Evolutionary conservation across 2,329 filamentous ascomycete genomes (phyloP).

Genomic region (Chaetomiaceae sp.): DNA sequence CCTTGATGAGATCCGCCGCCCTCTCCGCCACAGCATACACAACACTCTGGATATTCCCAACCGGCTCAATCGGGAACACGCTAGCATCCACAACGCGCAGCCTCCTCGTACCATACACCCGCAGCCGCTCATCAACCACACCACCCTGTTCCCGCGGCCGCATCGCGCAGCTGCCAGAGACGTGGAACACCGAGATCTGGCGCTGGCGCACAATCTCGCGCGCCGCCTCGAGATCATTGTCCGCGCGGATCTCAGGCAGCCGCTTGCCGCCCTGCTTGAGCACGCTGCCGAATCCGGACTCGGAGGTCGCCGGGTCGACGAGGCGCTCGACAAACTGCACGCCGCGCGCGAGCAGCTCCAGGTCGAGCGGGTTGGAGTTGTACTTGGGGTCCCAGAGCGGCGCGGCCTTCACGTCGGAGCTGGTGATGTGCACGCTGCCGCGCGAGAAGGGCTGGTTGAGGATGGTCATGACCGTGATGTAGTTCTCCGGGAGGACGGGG

Average conservation of each 20-base stretch:
- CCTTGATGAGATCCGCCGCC: slow-evolving; percentile 26
- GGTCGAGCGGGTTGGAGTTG: slow-evolving; percentile 51
- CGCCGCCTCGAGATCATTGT: slow-evolving; percentile 33
- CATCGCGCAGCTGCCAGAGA: slow-evolving; percentile 41
- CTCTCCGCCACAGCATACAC: slow-evolving; percentile 25
- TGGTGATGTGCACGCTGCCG: slow-evolving; percentile 53
- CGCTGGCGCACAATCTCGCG: slow-evolving; percentile 33
- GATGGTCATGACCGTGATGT: slow-evolving; percentile 51
- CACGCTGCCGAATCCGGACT: slow-evolving; percentile 39
- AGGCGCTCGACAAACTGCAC: slow-evolving; percentile 39
- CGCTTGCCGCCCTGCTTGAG: slow-evolving; percentile 37
- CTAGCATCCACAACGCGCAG: slow-evolving; percentile 23
- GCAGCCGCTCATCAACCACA: slow-evolving; percentile 19
- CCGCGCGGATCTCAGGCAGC: slow-evolving; percentile 30
- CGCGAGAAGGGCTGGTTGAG: slow-evolving; percentile 58
- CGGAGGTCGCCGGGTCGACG: slow-evolving; percentile 33
- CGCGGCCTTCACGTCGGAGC: slow-evolving; percentile 36
- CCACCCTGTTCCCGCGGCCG: slow-evolving; percentile 20
- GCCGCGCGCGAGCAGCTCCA: slow-evolving; percentile 45
- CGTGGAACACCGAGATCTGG: slow-evolving; percentile 41
- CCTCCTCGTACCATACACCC: slow-evolving; percentile 19
- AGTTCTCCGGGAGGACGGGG: slow-evolving; percentile 39
- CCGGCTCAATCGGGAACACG: slow-evolving; percentile 23
- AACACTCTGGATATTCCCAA: slow-evolving; percentile 22
- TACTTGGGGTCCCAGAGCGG: slow-evolving; percentile 52